Evolutionary conservation across 257 asterid genomes (phyloP), one percentile per base, ranked within the genome.

Genomic region (Solanum bukasovii): DNA sequence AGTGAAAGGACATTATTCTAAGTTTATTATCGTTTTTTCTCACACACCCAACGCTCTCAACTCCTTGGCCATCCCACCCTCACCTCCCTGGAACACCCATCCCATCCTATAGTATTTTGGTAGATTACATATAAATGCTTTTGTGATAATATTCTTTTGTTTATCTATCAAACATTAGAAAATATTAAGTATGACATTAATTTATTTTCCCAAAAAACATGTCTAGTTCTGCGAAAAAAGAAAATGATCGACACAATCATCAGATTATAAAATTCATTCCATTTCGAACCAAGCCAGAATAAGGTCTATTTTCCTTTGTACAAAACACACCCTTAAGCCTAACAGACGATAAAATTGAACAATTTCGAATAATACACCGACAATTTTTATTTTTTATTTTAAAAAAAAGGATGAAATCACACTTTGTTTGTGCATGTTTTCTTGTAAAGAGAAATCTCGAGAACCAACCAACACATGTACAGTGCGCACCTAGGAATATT

Each of bases 31-130:
- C 13, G 23, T 56, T 21, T 23, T 23, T 61, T 61, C 25, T 23
- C 0, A 61, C 70, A 29, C 27, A 1, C 27, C 29, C 68, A 61
- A 61, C 0, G 0, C 68, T 9, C 68, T 3, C 29, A 21, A 61
- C 68, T 61, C 70, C 3, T 61, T 61, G 0, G 0, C 25, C 67
- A 61, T 21, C 68, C 70, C 63, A 52, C 10, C 63, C 9, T 56
- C 63, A 56, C n/a, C 23, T 0, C 10, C n/a, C 10, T 4, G 0
- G 10, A 18, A 18, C 10, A 0, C 23, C 63, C n/a, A 18, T 2
- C 9, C 7, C 14, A 63, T 3, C 31, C 29, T 63, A 10, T 63
- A 9, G 0, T n/a, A 63, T 23, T 63, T 23, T 23, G 0, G 0
- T 63, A 23, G 31, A 63, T 63, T 9, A 2, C 4, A 63, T 23